These are phyloP conservation scores for Juncus effusus DNA, from an alignment of 176 grass and related monocot species.

Conservation along the genomic window DNA sequence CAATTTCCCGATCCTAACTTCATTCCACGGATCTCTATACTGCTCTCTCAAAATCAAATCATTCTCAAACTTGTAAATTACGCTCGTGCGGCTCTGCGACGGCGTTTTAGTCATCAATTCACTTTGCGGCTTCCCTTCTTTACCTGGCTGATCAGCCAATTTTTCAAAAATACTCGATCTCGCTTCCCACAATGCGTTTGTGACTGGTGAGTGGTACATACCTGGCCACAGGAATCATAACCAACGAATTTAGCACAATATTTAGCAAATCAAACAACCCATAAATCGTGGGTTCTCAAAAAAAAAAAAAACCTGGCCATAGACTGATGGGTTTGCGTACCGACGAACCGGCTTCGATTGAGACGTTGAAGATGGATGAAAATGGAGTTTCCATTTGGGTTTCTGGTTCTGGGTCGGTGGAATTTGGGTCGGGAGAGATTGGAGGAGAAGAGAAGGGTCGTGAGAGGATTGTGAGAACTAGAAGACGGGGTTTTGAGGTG, in stretches of 20 bases:
- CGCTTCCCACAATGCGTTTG: conserved; percentile 92
- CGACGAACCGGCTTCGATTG: conserved; percentile 65
- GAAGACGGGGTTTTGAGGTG: conserved; percentile 11
- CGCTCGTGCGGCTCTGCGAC: conserved; percentile 68
- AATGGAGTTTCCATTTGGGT: conserved; percentile 38
- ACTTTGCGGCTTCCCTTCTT: conserved; percentile 49
- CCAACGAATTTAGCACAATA: no score
- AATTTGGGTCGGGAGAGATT: not conserved
- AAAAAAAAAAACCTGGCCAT: conserved; percentile 35
- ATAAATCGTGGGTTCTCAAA: no score
- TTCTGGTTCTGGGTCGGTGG: not conserved
- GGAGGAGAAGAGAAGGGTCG: conserved; percentile 29
- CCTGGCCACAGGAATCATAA: conserved; percentile 54
- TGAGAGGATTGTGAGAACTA: conserved; percentile 1
- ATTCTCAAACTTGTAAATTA: conserved; percentile 72
- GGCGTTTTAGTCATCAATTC: conserved; percentile 79
- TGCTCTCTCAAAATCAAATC: conserved; percentile 89
- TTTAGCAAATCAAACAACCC: no score
- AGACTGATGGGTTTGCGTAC: conserved; percentile 78
- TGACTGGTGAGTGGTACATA: conserved; percentile 97
- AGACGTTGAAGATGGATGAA: conserved; percentile 41
- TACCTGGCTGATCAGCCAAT: conserved; percentile 45
- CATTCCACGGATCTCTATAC: conserved; percentile 77
- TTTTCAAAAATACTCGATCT: conserved; percentile 92
- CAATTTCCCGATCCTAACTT: conserved; percentile 87